Evolutionary conservation across 768 basidiomycete genomes (phyloP), one percentile per base, ranked within the genome.

Genomic region (Gyrodon lividus): DNA sequence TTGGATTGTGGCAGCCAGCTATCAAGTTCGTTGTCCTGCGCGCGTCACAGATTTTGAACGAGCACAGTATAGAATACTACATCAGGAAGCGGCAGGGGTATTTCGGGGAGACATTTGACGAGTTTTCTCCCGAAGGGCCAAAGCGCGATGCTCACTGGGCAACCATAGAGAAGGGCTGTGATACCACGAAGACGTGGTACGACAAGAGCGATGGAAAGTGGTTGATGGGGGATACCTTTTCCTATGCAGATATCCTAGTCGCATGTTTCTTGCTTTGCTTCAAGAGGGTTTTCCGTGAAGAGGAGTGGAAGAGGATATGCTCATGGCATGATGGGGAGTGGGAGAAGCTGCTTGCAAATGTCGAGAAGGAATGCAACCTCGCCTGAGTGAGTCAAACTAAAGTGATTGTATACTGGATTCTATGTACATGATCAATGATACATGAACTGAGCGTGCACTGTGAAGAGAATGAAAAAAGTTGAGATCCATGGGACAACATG

Each of bases 11-110:
- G 6, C 38, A 34, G 19, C 37, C 20, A 13, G 46, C 59, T 0
- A 28, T 64, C 5, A 50, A 60, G 31, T 34, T 55, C 12, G 42
- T 58, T 45, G 5, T 65, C 43, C 26, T 70, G 19, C 66, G 67
- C n/a, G 20, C 55, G 1, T 55, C 59, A 13, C 42, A 60, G 13
- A 54, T 67, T 34, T 53, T 80, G 50, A 70, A 65, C 24, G 62
- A 68, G 4, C 55, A 50, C 33, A 77, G 75, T 50, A 51, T 53
- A 34, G 67, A 60, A 24, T 73, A 72, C 59, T 81, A 77, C 55
- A 57, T 71, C 17, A 42, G 50, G 17, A 74, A 70, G 5, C 61
- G 74, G 30, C 67, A 71, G 49, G 50, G 14, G 2, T n/a, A 7
- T 3, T 64, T 72, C 41, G 74, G 73, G 5, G 63, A 54, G 38